Base-by-base conservation (phyloP, 208 protist species). In the Trypanosoma rangeli region DNA sequence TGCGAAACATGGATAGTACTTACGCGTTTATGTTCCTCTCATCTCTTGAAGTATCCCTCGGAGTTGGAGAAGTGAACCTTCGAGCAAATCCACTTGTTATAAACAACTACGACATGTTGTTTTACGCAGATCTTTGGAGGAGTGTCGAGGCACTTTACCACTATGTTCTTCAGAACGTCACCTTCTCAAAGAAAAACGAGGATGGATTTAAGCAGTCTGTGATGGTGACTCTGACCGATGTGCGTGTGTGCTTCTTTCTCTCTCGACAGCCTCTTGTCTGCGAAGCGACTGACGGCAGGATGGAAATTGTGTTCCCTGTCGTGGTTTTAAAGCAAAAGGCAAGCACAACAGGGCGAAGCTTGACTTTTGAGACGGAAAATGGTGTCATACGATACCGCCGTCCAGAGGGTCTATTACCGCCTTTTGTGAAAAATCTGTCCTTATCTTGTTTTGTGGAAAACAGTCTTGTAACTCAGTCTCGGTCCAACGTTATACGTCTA, bases 121-220 rank as follows among this genome's bases (percentile, higher is more conserved):
- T 79, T 59, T 79, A 70, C 39, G 48, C 62, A 22, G 58, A 65
- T 42, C 20, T 79, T 10, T 48, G 48, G n/a, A 53, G 64, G 12
- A 26, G 39, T 49, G 60, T 18, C 1, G 49, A 70, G 35, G 24
- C 58, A 5, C 54, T 79, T 31, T 49, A 79, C 53, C 18, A 42
- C 5, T 79, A 75, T 33, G 44, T 75, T 37, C 37, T 35, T 31
- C 52, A 46, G 22, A 67, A 79, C 44, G 20, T 70, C 33, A 68
- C 70, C 20, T 70, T 75, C 37, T 74, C 74, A 13, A 74, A 74
- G 53, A 56, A 70, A 20, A 10, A 68, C 29, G 68, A 75, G 22
- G 67, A 79, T 26, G 74, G 74, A 22, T 79, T 74, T 68, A 62
- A 70, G 39, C 74, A 79, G 44, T 46, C 46, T 35, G 39, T 79